Evolutionary conservation across 352 stramenopile species (phyloP), one percentile per base, ranked within the genome.

Genomic region (Phytophthora sp.): DNA sequence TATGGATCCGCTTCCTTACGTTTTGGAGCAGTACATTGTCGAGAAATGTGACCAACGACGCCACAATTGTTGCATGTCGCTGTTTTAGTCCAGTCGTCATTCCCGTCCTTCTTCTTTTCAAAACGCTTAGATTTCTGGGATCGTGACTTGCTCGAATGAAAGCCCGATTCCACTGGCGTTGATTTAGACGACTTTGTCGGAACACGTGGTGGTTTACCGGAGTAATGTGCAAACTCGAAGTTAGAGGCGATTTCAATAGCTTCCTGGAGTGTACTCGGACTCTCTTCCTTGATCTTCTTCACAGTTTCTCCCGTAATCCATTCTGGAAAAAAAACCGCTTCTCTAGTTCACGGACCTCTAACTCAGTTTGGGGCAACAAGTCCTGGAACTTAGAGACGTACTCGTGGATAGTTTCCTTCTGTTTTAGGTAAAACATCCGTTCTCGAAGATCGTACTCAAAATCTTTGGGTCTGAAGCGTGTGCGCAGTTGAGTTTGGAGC

Each of bases 311-410:
- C 4, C 50, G 26, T 42, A 66, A 50, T 24, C 49, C 42, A 39
- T 62, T 55, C 35, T 71, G 63, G 35, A 71, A 71, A 30, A 42
- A 66, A 41, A 66, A 71, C 24, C 62, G 63, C 29, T 65, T 68
- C 50, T 68, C 50, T 20, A 62, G 11, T 26, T 61, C 59, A 39
- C 27, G 49, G 15, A 67, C 58, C 4, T 18, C 7, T 7, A 65
- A 36, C 46, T 57, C 57, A 27, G 41, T n/a, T n/a, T n/a, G n/a
- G n/a, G n/a, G n/a, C n/a, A n/a, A n/a, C n/a, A n/a, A n/a, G n/a
- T n/a, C n/a, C n/a, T n/a, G n/a, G n/a, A n/a, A n/a, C n/a, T n/a
- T n/a, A n/a, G n/a, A n/a, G n/a, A n/a, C n/a, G n/a, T n/a, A n/a
- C n/a, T n/a, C n/a, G n/a, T n/a, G n/a, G n/a, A n/a, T n/a, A n/a